phyloP scores from a whole-genome alignment of 2,329 filamentous ascomycete genomes.

The Teratosphaeriaceae sp. region DNA sequence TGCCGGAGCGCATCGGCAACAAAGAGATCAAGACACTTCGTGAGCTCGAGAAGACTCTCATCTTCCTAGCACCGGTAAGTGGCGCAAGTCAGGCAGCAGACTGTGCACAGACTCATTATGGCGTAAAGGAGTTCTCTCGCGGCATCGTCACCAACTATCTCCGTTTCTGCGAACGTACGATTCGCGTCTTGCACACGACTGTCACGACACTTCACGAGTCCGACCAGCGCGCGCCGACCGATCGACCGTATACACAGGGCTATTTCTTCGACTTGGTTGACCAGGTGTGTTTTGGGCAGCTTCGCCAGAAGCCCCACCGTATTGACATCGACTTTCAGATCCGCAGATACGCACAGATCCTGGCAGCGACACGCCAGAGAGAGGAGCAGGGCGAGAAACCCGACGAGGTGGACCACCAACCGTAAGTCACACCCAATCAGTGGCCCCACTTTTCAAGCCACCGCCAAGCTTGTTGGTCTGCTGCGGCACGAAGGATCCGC shows the following conservation, averaged over 20 bases:
- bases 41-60: slow-evolving; percentile 88
- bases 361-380: slow-evolving; percentile 67
- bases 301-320: slow-evolving; percentile 8
- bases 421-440: slow-evolving; percentile 29
- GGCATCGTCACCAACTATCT: slow-evolving; percentile 73
- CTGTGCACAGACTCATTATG: slow-evolving; percentile 61
- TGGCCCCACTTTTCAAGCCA: slow-evolving; percentile 3
- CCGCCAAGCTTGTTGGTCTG: slow-evolving; percentile 4
- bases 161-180: slow-evolving; percentile 83
- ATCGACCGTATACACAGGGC: slow-evolving; percentile 88
- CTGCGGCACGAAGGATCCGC: slow-evolving; percentile 1
- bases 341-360: slow-evolving; percentile 76
- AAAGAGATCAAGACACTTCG: slow-evolving; percentile 86
- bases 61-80: slow-evolving; percentile 94
- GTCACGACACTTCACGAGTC: slow-evolving; percentile 78
- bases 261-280: slow-evolving; percentile 96
- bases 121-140: slow-evolving; percentile 63
- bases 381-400: slow-evolving; percentile 49
- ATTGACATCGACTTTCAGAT: slow-evolving; percentile 44
- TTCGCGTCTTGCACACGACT: slow-evolving; percentile 83
- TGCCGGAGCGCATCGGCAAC: slow-evolving; percentile 70
- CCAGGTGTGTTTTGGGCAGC: slow-evolving; percentile 45
- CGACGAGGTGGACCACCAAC: slow-evolving; percentile 45
- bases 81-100: slow-evolving; percentile 38
- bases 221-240: slow-evolving; percentile 76